Evolutionary conservation across 139 green algal species (phyloP).

Genomic region (Chlamydomonas eustigma): DNA sequence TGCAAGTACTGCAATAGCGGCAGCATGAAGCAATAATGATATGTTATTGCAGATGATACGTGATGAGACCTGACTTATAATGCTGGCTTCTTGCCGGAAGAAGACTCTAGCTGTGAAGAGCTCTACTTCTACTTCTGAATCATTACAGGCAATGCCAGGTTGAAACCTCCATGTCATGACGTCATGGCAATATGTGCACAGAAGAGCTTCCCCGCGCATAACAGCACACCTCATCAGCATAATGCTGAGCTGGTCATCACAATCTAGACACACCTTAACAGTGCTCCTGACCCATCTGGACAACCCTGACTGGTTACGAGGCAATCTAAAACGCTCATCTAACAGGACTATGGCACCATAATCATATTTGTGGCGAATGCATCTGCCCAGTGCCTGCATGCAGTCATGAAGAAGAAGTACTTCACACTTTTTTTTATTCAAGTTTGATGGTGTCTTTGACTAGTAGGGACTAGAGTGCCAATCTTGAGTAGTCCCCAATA

Average conservation of each 20-base stretch:
- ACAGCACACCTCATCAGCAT: background rate
- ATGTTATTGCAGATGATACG: background rate
- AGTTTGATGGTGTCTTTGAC: too few relatives aligned
- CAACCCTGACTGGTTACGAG: slow-evolving; percentile 46
- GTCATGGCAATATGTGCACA: background rate
- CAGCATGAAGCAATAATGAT: too few relatives aligned
- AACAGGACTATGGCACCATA: slow-evolving; percentile 93
- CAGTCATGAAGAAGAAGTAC: background rate
- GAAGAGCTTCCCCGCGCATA: background rate
- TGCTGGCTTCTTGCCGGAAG: background rate
- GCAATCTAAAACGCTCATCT: slow-evolving; percentile 72
- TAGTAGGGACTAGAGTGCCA: too few relatives aligned
- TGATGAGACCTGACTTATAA: background rate
- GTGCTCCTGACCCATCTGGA: slow-evolving; percentile 63
- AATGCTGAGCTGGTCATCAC: background rate
- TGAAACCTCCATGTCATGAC: background rate
- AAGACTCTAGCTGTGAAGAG: background rate
- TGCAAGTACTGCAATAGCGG: too few relatives aligned
- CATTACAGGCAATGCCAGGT: background rate
- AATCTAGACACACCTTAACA: slow-evolving; percentile 26
- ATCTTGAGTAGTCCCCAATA: too few relatives aligned
- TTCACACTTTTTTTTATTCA: too few relatives aligned
- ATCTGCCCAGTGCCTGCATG: slow-evolving; percentile 78
- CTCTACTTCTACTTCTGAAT: background rate
- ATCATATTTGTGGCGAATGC: slow-evolving; percentile 89